Evolutionary conservation across 2,329 filamentous ascomycete species (phyloP), one percentile per base, ranked within the genome.

Genomic region (Akanthomyces muscarius): DNA sequence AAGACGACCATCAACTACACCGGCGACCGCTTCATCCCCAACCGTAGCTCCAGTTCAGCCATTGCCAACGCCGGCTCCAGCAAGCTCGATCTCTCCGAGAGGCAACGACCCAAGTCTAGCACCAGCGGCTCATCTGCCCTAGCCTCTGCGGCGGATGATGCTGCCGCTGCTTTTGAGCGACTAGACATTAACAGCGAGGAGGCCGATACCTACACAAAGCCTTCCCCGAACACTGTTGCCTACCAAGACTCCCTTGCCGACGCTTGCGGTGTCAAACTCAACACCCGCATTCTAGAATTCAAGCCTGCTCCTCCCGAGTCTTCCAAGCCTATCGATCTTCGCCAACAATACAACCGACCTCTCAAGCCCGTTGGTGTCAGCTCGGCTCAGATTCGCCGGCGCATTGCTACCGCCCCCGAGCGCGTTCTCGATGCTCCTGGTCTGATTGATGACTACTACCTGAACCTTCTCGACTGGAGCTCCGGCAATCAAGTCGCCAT

Each of bases 281-380:
- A 93, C 81, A 96, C 93, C 62, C 91, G 95, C 66, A 99, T 99
- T 70, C 89, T 99, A 58, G 91, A 95, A 65, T 99, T 97, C 85
- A 99, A 99, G 87, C 95, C 95, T 61, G 92, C 94, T 2, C 86
- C 95, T n/a, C 95, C 95, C 4, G 95, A 98, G 80, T 98, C 95
- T 7, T 97, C 93, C 41, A 97, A 97, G 84, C 95, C 95, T 42
- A 97, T 99, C 73, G 95, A 99, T 75, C 88, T 99, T 66, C 90
- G 95, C 64, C 91, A 95, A 66, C 95, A 99, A 76, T 99, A 99
- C 85, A 99, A 98, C 83, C 89, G 95, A 65, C 95, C 95, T 42
- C 84, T 99, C 66, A 97, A 92, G 83, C 82, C 90, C 23, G 83
- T 88, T 66, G 88, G 81, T 66, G 81, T 89, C 28, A 83, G 85